Conservation (phyloP, 208 protist species). For the Balamuthia mandrillaris region DNA sequence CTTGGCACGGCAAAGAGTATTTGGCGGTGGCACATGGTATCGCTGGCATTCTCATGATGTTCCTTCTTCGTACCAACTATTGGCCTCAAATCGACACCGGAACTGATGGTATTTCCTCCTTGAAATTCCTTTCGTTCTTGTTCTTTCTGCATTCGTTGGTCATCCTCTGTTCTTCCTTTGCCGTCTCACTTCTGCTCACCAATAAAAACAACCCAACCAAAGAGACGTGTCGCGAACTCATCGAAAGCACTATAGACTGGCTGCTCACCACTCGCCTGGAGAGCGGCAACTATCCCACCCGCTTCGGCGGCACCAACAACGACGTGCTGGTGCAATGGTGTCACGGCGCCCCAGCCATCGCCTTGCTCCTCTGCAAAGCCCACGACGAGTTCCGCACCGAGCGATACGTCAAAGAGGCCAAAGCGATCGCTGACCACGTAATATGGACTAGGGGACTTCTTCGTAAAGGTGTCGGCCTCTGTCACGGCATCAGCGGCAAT, state of each 20-base stretch:
- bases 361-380: not conserved
- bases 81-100: no score
- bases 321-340: constrained; percentile 39
- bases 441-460: constrained; percentile 38
- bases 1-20: constrained; percentile 41
- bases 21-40: constrained; percentile 28
- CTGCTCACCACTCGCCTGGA: not conserved
- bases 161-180: no score
- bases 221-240: not conserved
- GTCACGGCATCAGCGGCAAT: constrained; percentile 46
- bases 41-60: not conserved
- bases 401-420: not conserved
- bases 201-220: not conserved
- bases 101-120: no score
- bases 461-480: constrained; percentile 32
- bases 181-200: no score
- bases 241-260: not conserved
- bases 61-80: not conserved
- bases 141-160: no score
- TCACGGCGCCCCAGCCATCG: constrained; percentile 32
- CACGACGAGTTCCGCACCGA: not conserved
- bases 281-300: constrained; percentile 33
- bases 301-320: not conserved
- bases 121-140: no score
- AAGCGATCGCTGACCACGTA: not conserved